phyloP scores from a whole-genome alignment of 1,284 basidiomycete genomes.

The Cystobasidium pallidum region DNA sequence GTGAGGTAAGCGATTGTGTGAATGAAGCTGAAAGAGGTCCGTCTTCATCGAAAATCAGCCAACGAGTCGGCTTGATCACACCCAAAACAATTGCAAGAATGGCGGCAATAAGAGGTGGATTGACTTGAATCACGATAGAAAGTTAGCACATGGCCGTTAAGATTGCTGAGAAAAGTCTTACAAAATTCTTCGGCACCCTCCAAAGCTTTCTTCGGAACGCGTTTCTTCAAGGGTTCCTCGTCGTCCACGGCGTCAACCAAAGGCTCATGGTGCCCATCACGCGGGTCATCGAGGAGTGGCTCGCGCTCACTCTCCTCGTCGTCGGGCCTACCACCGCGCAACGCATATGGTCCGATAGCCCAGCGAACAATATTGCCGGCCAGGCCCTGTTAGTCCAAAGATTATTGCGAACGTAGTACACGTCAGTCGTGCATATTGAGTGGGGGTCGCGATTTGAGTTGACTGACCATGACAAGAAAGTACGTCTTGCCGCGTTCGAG shows the following conservation, averaged over 20 bases:
- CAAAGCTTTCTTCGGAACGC: conserved; percentile 46
- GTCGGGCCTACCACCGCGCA: conserved; percentile 1
- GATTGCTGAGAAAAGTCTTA: background rate
- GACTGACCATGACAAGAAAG: conserved; percentile 54
- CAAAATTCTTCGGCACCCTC: conserved; percentile 37
- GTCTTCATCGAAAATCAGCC: conserved; percentile 52
- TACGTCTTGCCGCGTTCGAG: conserved; percentile 54
- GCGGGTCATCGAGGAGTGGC: conserved; percentile 27
- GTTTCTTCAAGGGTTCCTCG: conserved; percentile 47
- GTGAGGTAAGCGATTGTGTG: conserved; percentile 51
- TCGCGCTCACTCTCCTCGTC: conserved; percentile 19
- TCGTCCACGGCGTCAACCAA: conserved; percentile 46
- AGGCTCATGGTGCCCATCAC: conserved; percentile 48
- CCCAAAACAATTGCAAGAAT: conserved; percentile 54
- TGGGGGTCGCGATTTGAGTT: too few species aligned
- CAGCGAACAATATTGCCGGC: conserved; percentile 29
- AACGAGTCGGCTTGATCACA: conserved; percentile 53
- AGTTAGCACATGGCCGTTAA: conserved; percentile 4
- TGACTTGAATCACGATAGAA: conserved; percentile 51
- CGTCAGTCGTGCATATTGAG: too few species aligned
- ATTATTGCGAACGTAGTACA: too few species aligned
- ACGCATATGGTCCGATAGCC: conserved; percentile 33
- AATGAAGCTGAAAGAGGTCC: conserved; percentile 47
- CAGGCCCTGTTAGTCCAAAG: conserved; percentile 44
- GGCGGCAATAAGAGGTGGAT: conserved; percentile 55